A percentile compares a stretch with the other conserved stretches of the same genome.
phyloP scores from a whole-genome alignment of 2,329 filamentous ascomycete genomes.

The Plenodomus lindquistii region DNA sequence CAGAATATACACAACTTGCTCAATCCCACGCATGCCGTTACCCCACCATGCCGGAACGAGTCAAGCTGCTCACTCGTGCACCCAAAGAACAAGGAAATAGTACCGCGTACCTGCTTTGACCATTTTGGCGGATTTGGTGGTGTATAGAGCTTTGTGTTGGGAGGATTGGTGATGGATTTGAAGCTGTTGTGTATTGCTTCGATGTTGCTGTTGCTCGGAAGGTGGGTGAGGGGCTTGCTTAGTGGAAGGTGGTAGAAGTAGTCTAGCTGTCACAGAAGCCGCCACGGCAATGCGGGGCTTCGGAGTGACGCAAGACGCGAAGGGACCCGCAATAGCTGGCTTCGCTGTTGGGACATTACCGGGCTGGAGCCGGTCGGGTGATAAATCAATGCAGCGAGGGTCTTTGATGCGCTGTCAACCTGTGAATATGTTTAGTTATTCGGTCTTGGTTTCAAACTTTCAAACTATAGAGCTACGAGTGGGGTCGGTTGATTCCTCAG shows the following conservation, averaged over 20 bases:
- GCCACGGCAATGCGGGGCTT: constrained; percentile 39
- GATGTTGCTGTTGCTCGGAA: constrained; percentile 11
- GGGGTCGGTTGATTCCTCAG: background rate
- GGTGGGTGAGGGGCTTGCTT: constrained; percentile 12
- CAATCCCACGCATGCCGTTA: constrained; percentile 58
- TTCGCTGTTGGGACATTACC: constrained; percentile 7
- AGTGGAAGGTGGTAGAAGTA: constrained; percentile 5
- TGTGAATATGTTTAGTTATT: background rate
- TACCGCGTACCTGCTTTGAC: constrained; percentile 87
- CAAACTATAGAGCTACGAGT: too few species aligned
- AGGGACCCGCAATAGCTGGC: constrained; percentile 17
- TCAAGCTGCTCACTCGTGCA: constrained; percentile 11
- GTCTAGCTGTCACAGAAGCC: background rate
- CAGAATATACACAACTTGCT: constrained; percentile 60
- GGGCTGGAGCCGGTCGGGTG: constrained; percentile 17
- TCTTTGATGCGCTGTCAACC: too few species aligned
- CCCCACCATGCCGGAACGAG: constrained; percentile 40
- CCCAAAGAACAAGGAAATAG: constrained; percentile 10
- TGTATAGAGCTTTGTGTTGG: constrained; percentile 13
- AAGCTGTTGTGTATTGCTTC: constrained; percentile 14
- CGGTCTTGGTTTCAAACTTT: too few species aligned
- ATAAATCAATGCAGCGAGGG: background rate
- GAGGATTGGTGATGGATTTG: constrained; percentile 18
- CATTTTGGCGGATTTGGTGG: constrained; percentile 73
- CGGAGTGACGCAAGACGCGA: constrained; percentile 37